Evolutionary conservation across 140 eudicot species (phyloP), one percentile per base, ranked within the genome.

Genomic region (Ambrosia hybrid): DNA sequence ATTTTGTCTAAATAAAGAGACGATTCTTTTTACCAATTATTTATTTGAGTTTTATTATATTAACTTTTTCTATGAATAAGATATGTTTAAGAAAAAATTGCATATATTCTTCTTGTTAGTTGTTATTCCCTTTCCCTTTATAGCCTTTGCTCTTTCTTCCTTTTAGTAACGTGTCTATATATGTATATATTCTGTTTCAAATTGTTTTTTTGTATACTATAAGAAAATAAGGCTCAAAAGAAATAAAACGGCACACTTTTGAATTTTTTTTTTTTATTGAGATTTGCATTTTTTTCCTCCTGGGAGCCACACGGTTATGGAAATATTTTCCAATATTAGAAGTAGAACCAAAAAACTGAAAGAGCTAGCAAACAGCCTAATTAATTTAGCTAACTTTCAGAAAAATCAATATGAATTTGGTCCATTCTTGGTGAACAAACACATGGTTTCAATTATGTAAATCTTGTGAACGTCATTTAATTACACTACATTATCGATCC

Each of bases 81-180:
- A 55, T 43, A 51, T 8, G 26, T 52, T 51, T 34, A 30, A 9
- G 4, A 15, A 51, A 48, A 48, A 34, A 33, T 6, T 61, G 12
- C 56, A 21, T n/a, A 26, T 67, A 49, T 67, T 73, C 71, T 49
- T 57, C 51, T 57, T 65, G 74, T 66, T 63, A 58, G 16, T 57
- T 66, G 70, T 66, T 66, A 73, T 67, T 73, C 78, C 74, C 16
- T 66, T 78, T 72, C 69, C 79, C 58, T 78, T 77, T 72, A 67
- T 66, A 72, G 49, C 70, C 61, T 34, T 72, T 72, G 64, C 63
- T 53, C 59, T 72, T 65, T 65, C 62, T n/a, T 56, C 52, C 60
- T 58, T 60, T 58, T 46, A 59, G 46, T 73, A 58, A 73, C 70
- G 70, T 66, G 58, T 73, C 73, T 36, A n/a, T 9, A 39, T 4